phyloP scores from a whole-genome alignment of 768 basidiomycete genomes.

The Peribolospora baueri region DNA sequence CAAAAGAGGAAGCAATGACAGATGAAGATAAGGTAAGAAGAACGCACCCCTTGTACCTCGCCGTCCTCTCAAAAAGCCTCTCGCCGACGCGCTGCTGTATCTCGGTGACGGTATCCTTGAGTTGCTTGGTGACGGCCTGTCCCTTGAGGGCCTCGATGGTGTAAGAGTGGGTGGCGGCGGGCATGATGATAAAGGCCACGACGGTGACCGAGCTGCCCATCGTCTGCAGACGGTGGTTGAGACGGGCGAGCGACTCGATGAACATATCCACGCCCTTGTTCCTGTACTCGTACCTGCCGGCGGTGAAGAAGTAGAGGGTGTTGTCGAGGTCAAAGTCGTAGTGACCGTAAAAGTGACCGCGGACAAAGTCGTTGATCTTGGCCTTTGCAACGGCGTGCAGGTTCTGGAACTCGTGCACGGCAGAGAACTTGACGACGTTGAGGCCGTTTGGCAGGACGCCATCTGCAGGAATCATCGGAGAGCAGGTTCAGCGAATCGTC shows the following conservation, averaged over 20 bases:
- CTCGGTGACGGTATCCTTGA: slow-evolving; percentile 83
- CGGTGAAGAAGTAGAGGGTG: slow-evolving; percentile 70
- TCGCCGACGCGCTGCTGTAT: slow-evolving; percentile 82
- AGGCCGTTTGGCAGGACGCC: slow-evolving; percentile 92
- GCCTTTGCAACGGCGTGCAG: slow-evolving; percentile 72
- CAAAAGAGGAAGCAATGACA: background rate
- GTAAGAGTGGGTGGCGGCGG: slow-evolving; percentile 83
- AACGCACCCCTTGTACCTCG: slow-evolving; percentile 64
- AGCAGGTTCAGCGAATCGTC: background rate
- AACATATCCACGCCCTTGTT: slow-evolving; percentile 99
- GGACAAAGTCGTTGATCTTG: slow-evolving; percentile 96
- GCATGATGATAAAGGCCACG: slow-evolving; percentile 98
- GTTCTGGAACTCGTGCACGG: slow-evolving; percentile 99
- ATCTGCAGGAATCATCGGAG: slow-evolving; percentile 31
- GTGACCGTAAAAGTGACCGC: slow-evolving; percentile 84
- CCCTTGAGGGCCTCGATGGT: slow-evolving; percentile 92
- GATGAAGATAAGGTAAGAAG: background rate
- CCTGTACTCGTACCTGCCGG: slow-evolving; percentile 95
- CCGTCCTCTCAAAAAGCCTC: slow-evolving; percentile 78
- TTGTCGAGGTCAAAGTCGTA: slow-evolving; percentile 69
- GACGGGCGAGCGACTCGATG: slow-evolving; percentile 80
- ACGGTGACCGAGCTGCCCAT: slow-evolving; percentile 52
- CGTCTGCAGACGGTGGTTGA: slow-evolving; percentile 40
- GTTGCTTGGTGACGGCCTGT: slow-evolving; percentile 90
- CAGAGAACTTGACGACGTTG: slow-evolving; percentile 95